Percentiles rank a stretch among this genome's conserved stretches.
phyloP scores from a whole-genome alignment of 805 yeast genomes.

The Candida coleopterorum region DNA sequence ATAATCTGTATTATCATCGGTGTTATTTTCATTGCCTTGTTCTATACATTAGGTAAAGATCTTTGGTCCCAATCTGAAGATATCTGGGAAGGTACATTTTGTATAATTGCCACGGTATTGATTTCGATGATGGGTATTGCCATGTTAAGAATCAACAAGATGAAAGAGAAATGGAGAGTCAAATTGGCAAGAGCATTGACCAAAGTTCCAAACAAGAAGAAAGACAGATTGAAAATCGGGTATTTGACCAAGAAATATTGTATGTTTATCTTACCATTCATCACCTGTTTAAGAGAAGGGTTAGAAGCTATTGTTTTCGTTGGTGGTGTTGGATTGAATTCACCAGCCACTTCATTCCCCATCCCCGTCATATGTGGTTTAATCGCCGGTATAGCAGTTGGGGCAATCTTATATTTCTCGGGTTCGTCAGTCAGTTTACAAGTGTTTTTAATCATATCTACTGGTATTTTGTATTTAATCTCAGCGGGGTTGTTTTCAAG shows the following conservation, averaged over 20 bases:
- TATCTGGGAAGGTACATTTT: slow-evolving; percentile 95
- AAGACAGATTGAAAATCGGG: slow-evolving; percentile 41
- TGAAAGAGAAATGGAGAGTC: slow-evolving; percentile 96
- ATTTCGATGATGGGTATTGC: slow-evolving; percentile 95
- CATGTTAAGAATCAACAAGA: slow-evolving; percentile 90
- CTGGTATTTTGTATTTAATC: slow-evolving; percentile 83
- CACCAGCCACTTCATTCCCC: slow-evolving; percentile 65
- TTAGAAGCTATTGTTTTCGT: slow-evolving; percentile 48
- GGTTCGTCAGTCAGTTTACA: slow-evolving; percentile 83
- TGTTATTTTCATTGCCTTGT: slow-evolving; percentile 91
- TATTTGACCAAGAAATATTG: slow-evolving; percentile 59
- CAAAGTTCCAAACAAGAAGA: slow-evolving; percentile 46
- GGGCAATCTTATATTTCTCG: slow-evolving; percentile 69
- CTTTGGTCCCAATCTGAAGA: slow-evolving; percentile 87
- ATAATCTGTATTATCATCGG: slow-evolving; percentile 79
- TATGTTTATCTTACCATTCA: slow-evolving; percentile 83
- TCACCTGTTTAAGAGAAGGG: slow-evolving; percentile 95
- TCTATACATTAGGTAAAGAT: slow-evolving; percentile 75
- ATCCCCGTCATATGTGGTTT: slow-evolving; percentile 89
- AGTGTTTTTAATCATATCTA: slow-evolving; percentile 79
- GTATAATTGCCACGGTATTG: slow-evolving; percentile 83
- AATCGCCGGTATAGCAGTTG: slow-evolving; percentile 70
- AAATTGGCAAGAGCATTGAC: slow-evolving; percentile 84
- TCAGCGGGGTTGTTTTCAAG: slow-evolving; percentile 91
- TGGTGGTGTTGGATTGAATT: slow-evolving; percentile 39